Base-by-base conservation (phyloP, 495 filamentous ascomycete species). In the Xylaria scruposa region DNA sequence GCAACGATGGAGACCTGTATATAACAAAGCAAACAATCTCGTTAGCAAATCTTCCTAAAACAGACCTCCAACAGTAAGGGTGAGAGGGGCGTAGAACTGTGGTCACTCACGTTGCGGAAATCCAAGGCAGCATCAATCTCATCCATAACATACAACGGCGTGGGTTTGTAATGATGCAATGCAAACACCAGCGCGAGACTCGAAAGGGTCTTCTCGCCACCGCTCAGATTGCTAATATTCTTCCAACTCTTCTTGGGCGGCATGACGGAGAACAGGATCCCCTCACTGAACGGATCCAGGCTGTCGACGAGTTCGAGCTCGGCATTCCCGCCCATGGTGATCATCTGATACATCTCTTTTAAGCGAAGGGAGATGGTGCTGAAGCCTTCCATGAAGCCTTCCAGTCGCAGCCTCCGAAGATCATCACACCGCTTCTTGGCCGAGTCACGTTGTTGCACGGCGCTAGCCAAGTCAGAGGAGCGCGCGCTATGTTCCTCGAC, bases 341-440 rank as follows among this genome's bases (percentile, higher is more conserved):
- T 99, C 96, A 99, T 98, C 81, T 98, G 96, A 83, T 99, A 99
- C 96, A 99, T 99, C 81, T 99, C 96, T 85, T 99, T 99, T 67
- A 99, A 85, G 2, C 95, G 91, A 26, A 97, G 84, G n/a, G 95
- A 97, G 79, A 99, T 99, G 67, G 88, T 91, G 79, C 91, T 91
- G 83, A 98, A 98, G 33, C 97, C 96, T 81, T 95, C 94, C 95
- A 98, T 98, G 88, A 99, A 99, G 62, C 96, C 96, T 72, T 97
- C 95, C 10, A 98, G 84, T 6, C 96, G 91, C 38, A 95, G 86
- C 4, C 93, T 93, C 8, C 96, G 92, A 59, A 98, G 90, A 56
- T 97, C 94, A 77, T 98, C 95, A 70, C 95, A 92, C 0, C 93
- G 91, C 70, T 91, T 91, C 85, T 98, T 98, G 65, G 94, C 93